Evolutionary conservation across 495 filamentous ascomycete species (phyloP), one percentile per base, ranked within the genome.

Genomic region (Aspergillus bridgeri): DNA sequence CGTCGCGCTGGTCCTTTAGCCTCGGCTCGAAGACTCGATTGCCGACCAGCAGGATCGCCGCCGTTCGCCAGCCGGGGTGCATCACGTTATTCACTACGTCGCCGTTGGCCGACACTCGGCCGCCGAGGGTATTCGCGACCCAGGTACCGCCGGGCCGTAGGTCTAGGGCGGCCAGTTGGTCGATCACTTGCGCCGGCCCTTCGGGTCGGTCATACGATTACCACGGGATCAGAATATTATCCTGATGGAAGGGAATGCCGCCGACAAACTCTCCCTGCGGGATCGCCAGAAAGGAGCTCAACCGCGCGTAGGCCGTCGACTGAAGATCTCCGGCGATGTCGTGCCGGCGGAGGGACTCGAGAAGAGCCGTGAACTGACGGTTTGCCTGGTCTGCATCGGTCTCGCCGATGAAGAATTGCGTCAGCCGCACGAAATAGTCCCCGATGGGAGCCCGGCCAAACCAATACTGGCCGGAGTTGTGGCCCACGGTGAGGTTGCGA

Each of bases 51-150:
- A 52, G 48, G n/a, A 56, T 18, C 8, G 21, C 47, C 5, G 53
- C 20, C 17, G 51, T 43, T 0, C 58, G 58, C 58, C 58, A 60
- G 0, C 3, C 20, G 0, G 52, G 58, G 9, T 42, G 52, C n/a
- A 60, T 19, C 0, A 51, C 49, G 5, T 19, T 62, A 7, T 52
- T 18, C 17, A 45, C 29, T 3, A 24, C 19, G 15, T 51, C 45
- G 15, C 21, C 29, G 21, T 61, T 54, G 0, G 33, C 29, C 17
- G 23, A 48, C 2, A 59, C 51, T 5, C 25, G 57, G 11, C 57
- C 57, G 9, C 57, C 57, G 18, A 59, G 42, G 43, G 48, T 27
- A 20, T 33, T 43, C 44, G 44, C 51, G 19, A 54, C 29, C 11
- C n/a, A 18, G 44, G 13, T 17, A 43, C 55, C 52, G 1, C 27